Conservation (phyloP, 2,329 filamentous ascomycete species). For the Sporothrix mexicana region DNA sequence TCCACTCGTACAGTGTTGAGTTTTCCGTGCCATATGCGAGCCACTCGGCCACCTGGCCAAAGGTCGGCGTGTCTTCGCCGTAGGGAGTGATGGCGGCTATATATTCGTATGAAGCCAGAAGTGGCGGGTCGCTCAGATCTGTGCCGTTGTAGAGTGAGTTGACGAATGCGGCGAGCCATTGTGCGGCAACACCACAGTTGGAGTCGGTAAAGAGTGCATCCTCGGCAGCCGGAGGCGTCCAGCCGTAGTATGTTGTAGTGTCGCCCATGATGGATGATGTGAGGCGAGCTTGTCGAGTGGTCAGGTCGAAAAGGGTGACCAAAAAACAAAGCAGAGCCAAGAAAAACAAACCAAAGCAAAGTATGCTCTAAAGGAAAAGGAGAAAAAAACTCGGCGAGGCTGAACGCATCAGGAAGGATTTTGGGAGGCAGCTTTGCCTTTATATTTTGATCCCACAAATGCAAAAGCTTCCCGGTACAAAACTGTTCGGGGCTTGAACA, state of each 20-base stretch:
- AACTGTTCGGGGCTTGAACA: too few species aligned
- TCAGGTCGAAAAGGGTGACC: not conserved
- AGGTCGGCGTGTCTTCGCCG: not conserved
- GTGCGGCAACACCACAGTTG: conserved; percentile 28
- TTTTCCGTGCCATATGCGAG: not conserved
- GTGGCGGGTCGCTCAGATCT: not conserved
- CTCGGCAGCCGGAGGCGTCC: conserved; percentile 18
- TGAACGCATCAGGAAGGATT: not conserved
- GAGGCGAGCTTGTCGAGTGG: conserved; percentile 2
- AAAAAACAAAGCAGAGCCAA: not conserved
- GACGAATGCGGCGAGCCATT: conserved; percentile 23
- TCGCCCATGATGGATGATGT: not conserved
- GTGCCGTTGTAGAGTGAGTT: conserved; percentile 15
- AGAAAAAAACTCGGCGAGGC: not conserved
- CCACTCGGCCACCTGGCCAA: conserved; percentile 30
- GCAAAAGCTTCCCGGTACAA: not conserved
- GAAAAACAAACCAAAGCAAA: not conserved
- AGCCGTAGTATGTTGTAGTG: conserved; percentile 24
- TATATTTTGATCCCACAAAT: not conserved
- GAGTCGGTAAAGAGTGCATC: conserved; percentile 13
- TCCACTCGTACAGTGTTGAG: not conserved
- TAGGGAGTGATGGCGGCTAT: conserved; percentile 16
- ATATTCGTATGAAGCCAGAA: conserved; percentile 22
- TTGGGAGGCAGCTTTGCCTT: not conserved
- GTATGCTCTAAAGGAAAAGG: too few species aligned